These are phyloP conservation scores for Globisporangium yorkense DNA, from an alignment of 352 stramenopile genomes.

Conservation along the genomic window DNA sequence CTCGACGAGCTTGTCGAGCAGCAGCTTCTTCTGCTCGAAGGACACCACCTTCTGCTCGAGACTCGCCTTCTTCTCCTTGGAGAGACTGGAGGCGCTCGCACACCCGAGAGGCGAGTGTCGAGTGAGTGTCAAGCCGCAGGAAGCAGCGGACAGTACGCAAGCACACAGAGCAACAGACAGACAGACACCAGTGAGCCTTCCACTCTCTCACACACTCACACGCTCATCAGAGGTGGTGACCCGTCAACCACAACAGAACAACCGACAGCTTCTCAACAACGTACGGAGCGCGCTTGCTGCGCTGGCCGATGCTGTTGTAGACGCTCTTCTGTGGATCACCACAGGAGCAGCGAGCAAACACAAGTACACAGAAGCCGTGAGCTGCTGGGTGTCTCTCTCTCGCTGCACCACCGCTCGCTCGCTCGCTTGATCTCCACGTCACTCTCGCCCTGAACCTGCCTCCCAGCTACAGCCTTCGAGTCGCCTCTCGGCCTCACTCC, in stretches of 20 bases:
- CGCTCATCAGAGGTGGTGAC: too few relatives aligned
- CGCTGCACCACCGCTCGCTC: too few relatives aligned
- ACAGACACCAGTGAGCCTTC: not conserved
- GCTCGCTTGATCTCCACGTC: too few relatives aligned
- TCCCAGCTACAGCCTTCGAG: too few relatives aligned
- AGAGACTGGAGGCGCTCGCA: slow-evolving; percentile 14
- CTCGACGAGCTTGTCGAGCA: slow-evolving; percentile 51
- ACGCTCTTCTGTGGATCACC: slow-evolving; percentile 23
- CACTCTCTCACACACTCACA: too few relatives aligned
- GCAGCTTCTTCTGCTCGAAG: slow-evolving; percentile 65
- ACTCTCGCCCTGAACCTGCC: too few relatives aligned
- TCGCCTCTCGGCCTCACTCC: too few relatives aligned
- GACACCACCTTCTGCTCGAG: slow-evolving; percentile 62
- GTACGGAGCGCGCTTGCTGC: slow-evolving; percentile 33
- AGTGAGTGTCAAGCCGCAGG: not conserved
- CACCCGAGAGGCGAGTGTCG: not conserved
- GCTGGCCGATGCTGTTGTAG: slow-evolving; percentile 31
- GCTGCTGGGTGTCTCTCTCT: too few relatives aligned
- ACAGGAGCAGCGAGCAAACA: too few relatives aligned
- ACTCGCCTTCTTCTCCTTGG: slow-evolving; percentile 38
- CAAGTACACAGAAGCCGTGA: not conserved
- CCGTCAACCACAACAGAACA: too few relatives aligned
- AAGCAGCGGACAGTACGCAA: not conserved
- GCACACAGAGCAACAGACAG: not conserved
- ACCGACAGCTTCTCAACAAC: not conserved